Percentiles rank a stretch among this genome's conserved stretches.
phyloP scores from a whole-genome alignment of 495 filamentous ascomycete genomes.

The Aspergillus panamensis region DNA sequence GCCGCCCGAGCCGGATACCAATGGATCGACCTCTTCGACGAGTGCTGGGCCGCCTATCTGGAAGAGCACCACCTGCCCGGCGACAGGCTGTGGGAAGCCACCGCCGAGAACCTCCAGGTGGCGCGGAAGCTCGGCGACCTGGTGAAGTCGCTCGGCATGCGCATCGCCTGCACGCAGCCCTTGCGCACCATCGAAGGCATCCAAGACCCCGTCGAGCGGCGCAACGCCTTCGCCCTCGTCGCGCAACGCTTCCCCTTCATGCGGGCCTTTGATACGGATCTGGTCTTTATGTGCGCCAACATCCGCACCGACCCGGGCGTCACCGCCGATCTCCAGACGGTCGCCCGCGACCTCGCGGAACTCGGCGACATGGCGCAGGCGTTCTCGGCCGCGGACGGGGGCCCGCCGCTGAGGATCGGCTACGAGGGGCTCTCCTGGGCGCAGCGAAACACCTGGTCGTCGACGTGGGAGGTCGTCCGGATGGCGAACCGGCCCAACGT shows the following conservation, averaged over 20 bases:
- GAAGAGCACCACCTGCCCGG: constrained; percentile 27
- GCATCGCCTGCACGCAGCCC: constrained; percentile 34
- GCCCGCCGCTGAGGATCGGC: constrained; percentile 29
- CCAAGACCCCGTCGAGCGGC: constrained; percentile 26
- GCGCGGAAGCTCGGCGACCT: constrained; percentile 29
- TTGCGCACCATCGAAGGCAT: constrained; percentile 32
- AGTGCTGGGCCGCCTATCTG: constrained; percentile 37
- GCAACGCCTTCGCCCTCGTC: constrained; percentile 23
- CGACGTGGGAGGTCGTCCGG: constrained; percentile 57
- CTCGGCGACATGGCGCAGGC: constrained; percentile 31
- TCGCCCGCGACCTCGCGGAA: constrained; percentile 30
- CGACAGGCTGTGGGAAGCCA: constrained; percentile 30
- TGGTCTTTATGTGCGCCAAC: constrained; percentile 36
- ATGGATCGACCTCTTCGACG: constrained; percentile 38
- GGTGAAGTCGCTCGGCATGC: constrained; percentile 31
- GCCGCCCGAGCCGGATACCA: constrained; percentile 32
- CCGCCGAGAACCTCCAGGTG: constrained; percentile 25
- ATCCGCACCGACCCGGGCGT: constrained; percentile 31
- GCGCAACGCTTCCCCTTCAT: constrained; percentile 37
- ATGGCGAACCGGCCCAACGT: constrained; percentile 56
- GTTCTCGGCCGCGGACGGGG: constrained; percentile 29
- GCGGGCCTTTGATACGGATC: constrained; percentile 36
- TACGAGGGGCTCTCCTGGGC: constrained; percentile 57
- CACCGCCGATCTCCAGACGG: constrained; percentile 30
- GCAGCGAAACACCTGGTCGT: constrained; percentile 55